phyloP scores from a whole-genome alignment of 1,139 yeast species.

The Geotrichum citri-aurantii region DNA sequence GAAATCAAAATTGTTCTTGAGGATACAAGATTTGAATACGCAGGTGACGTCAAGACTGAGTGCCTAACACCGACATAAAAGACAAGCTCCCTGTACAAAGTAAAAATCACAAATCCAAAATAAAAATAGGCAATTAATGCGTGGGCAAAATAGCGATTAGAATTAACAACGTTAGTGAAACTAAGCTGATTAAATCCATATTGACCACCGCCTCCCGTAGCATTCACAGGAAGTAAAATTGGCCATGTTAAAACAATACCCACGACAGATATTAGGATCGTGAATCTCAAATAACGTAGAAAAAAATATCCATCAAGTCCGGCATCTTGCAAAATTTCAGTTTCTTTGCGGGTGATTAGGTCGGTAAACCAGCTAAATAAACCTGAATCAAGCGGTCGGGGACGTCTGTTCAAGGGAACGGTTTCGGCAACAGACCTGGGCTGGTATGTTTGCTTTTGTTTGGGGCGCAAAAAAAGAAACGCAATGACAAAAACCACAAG shows the following conservation, averaged over 20 bases:
- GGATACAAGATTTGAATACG: conserved; percentile 63
- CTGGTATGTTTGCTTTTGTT: conserved; percentile 67
- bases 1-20: conserved; percentile 79
- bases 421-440: conserved; percentile 62
- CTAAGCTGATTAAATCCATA: conserved; percentile 73
- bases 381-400: conserved; percentile 35
- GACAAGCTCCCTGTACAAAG: conserved; percentile 74
- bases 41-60: conserved; percentile 75
- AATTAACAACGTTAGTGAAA: conserved; percentile 63
- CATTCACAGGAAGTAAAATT: conserved; percentile 78
- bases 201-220: conserved; percentile 54
- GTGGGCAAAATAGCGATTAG: conserved; percentile 76
- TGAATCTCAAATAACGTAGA: conserved; percentile 64
- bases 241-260: conserved; percentile 71
- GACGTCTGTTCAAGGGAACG: conserved; percentile 38
- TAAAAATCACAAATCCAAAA: conserved; percentile 62
- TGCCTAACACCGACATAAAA: conserved; percentile 76
- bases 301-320: conserved; percentile 90
- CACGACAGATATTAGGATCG: conserved; percentile 51
- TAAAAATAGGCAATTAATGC: conserved; percentile 74
- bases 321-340: conserved; percentile 67
- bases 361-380: conserved; percentile 35
- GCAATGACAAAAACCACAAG: conserved; percentile 50
- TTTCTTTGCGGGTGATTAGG: conserved; percentile 47
- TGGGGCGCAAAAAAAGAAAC: conserved; percentile 62